These are phyloP conservation scores for Herpotrichia juniperi DNA, from an alignment of 2,329 filamentous ascomycete species.

Conservation along the genomic window DNA sequence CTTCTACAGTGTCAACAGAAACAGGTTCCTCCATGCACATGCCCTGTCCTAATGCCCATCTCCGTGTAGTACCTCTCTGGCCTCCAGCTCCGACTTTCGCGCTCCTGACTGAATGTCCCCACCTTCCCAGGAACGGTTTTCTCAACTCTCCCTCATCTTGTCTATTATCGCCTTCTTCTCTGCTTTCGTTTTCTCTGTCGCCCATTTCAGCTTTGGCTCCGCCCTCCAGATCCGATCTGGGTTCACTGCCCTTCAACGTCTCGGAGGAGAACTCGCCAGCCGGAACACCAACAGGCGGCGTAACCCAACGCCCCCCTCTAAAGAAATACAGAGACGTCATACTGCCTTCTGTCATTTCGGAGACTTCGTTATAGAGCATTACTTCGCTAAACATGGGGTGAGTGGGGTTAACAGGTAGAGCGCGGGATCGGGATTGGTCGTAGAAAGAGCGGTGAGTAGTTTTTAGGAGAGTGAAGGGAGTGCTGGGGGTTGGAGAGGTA, in stretches of 20 bases:
- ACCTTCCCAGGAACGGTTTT: constrained; percentile 43
- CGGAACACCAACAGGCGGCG: constrained; percentile 63
- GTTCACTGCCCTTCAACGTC: constrained; percentile 18
- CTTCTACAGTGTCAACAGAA: constrained; percentile 62
- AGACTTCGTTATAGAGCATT: constrained; percentile 69
- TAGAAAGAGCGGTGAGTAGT: constrained; percentile 79
- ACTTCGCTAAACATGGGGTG: constrained; percentile 66
- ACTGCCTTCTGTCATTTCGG: constrained; percentile 83
- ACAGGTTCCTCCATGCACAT: constrained; percentile 72
- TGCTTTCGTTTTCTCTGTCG: constrained; percentile 4
- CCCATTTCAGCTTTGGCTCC: not conserved
- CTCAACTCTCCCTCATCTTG: constrained; percentile 43
- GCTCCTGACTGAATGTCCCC: constrained; percentile 46
- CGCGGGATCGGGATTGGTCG: constrained; percentile 68
- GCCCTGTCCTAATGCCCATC: constrained; percentile 77
- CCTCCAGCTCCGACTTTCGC: constrained; percentile 71
- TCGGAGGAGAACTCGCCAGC: constrained; percentile 26
- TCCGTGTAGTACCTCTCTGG: constrained; percentile 79
- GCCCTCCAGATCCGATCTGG: too few relatives aligned
- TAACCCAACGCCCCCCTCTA: constrained; percentile 76
- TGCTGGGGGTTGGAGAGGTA: constrained; percentile 55
- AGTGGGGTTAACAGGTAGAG: constrained; percentile 53
- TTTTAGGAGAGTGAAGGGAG: constrained; percentile 82
- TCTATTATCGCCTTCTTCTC: constrained; percentile 3
- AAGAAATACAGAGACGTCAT: constrained; percentile 83